Percentiles rank a stretch among this genome's conserved stretches.
Evolutionary conservation across 495 filamentous ascomycete genomes (phyloP).

Genomic region (Xylaria telfairii): DNA sequence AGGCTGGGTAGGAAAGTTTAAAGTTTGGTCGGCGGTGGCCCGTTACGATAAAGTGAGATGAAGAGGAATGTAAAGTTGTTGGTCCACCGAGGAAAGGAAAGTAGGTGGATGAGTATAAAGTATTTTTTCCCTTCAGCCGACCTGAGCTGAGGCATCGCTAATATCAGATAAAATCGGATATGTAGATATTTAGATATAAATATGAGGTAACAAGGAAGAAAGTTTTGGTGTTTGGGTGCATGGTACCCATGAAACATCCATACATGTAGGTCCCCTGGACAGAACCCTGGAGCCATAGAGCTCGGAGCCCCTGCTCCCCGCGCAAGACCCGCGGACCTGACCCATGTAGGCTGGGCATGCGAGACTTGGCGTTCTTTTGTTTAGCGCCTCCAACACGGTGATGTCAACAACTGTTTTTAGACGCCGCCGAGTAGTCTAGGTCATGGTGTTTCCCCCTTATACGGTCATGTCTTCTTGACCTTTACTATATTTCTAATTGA

Average conservation of each 20-base stretch:
- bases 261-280: no score
- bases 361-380: neutral
- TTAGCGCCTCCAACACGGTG: neutral
- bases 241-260: no score
- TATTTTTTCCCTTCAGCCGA: neutral
- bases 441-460: neutral
- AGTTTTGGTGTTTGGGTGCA: no score
- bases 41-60: no score
- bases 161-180: neutral
- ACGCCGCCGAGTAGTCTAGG: neutral
- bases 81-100: no score
- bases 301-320: no score
- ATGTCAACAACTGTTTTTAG: conserved; percentile 8
- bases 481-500: neutral
- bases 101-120: no score
- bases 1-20: neutral
- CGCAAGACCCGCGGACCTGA: no score
- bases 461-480: neutral
- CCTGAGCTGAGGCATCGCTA: neutral
- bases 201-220: neutral
- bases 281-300: no score
- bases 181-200: neutral
- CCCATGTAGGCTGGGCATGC: neutral
- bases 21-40: no score
- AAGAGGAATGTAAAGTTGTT: no score